Evolutionary conservation across 2,329 filamentous ascomycete genomes (phyloP).

Genomic region (Neophaeococcomyces mojaviensis): DNA sequence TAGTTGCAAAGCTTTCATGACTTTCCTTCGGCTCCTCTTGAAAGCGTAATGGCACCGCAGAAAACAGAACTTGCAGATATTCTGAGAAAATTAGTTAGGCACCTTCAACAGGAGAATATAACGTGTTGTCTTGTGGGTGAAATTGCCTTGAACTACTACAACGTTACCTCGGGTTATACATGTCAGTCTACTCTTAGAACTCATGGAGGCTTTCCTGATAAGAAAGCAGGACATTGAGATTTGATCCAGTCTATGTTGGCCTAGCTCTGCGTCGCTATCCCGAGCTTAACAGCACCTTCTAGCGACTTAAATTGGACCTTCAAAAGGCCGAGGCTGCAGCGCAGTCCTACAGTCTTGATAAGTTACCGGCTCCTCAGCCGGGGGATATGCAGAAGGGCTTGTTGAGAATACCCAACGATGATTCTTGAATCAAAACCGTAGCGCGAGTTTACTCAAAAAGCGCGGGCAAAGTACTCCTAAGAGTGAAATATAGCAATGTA

Average conservation of each 20-base stretch:
- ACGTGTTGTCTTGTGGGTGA: slow-evolving; percentile 8
- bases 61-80: slow-evolving; percentile 1
- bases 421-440: slow-evolving; percentile 2
- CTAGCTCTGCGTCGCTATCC: slow-evolving; percentile 19
- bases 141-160: slow-evolving; percentile 8
- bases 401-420: slow-evolving; percentile 6
- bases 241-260: slow-evolving; percentile 16
- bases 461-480: too few species aligned
- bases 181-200: slow-evolving; percentile 1
- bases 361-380: slow-evolving; percentile 6
- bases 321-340: slow-evolving; percentile 3
- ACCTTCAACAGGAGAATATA: slow-evolving; percentile 6
- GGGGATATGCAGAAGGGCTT: slow-evolving; percentile 8
- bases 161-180: slow-evolving; percentile 3
- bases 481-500: too few species aligned
- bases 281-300: slow-evolving; percentile 16
- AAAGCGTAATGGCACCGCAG: slow-evolving; percentile 1
- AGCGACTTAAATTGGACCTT: slow-evolving; percentile 11
- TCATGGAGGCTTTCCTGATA: background rate
- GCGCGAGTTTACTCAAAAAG: too few species aligned
- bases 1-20: background rate
- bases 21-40: too few species aligned
- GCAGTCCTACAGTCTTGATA: background rate
- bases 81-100: slow-evolving; percentile 3
- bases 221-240: slow-evolving; percentile 6